Evolutionary conservation across 805 yeast species (phyloP), one percentile per base, ranked within the genome.

Genomic region (Candida anglica): DNA sequence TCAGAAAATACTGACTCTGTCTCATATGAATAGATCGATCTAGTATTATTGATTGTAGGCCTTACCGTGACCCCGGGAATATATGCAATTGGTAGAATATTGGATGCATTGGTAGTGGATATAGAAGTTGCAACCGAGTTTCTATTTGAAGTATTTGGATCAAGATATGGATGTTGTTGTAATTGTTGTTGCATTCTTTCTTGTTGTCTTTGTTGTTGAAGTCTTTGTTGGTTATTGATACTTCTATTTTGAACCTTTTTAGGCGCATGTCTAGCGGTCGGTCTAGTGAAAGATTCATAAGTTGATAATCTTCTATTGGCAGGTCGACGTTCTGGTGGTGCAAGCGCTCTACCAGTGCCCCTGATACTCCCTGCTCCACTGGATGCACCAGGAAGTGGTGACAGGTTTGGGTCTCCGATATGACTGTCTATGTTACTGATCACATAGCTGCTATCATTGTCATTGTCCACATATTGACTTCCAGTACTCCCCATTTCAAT

Each of bases 31-130:
- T 72, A 48, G 47, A 73, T 51, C 50, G 71, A 46, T 51, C 73
- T 44, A 44, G 68, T 47, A 59, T 65, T 63, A 45, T 66, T 63
- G 35, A 60, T 60, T 6, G 69, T 64, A 30, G 75, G 70, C 17
- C 81, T 66, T 15, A 78, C 76, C 4, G 88, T 85, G 28, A 88
- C 96, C 23, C 97, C 97, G 0, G 97, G 98, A 39, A 89, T 86
- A 53, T 88, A 89, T 2, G 95, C 95, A 37, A 91, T 82, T 14
- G 96, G 96, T 40, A 89, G 73, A 43, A 89, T 79, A 56, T 89
- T 88, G 10, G 95, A 84, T 3, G 94, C 94, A 47, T 82, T 77
- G 8, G 93, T 81, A 30, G 81, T 68, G 24, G 70, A 63, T 10
- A 81, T 75, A 5, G 88, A 75, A 19, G 84, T 74, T 6, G 89